Base-by-base conservation (phyloP, 2,329 filamentous ascomycete species). In the Talaromyces sp. region DNA sequence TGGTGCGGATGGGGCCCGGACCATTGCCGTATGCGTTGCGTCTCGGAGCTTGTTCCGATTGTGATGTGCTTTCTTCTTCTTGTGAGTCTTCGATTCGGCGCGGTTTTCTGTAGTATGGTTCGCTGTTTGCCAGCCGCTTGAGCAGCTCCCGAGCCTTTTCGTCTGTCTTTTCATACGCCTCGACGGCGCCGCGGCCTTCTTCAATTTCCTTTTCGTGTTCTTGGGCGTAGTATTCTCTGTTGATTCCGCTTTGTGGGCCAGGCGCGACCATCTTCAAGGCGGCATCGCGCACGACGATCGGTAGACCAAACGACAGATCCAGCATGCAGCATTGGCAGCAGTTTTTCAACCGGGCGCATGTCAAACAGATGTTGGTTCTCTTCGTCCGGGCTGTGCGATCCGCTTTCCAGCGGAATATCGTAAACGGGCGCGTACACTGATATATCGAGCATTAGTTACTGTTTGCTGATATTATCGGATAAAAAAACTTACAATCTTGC, bases 291-390 rank as follows among this genome's bases (percentile, higher is more conserved):
- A 99, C 91, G 15, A 93, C 90, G 71, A 99, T 96, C 11, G 95
- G 95, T 30, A 99, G 82, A 27, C 95, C 96, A 72, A 98, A 99
- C 13, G 91, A 93, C 63, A 99, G 80, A 82, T 99, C 95, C 58
- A 99, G 88, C 92, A 98, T 98, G 81, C 95, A 99, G 78, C 89
- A 93, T 80, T 99, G 95, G 73, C 95, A 99, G 81, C 95, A 98
- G 80, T 99, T 99, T 79, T 99, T 99, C 67, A 98, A 84, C 52
- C 95, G 90, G 25, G 95, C 93, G 81, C 95, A 99, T 47, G 95
- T 99, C 27, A 99, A 83, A 76, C 95, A 99, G 70, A 98, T 96
- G 70, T 91, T 96, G 59, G 93, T 98, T 67, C 91, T 88, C 78
- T 96, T 96, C 75, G 93, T 93, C 64, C 93, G 90, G 28, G 92